Evolutionary conservation across 768 basidiomycete species (phyloP).

Genomic region (Tulasnella sp.): DNA sequence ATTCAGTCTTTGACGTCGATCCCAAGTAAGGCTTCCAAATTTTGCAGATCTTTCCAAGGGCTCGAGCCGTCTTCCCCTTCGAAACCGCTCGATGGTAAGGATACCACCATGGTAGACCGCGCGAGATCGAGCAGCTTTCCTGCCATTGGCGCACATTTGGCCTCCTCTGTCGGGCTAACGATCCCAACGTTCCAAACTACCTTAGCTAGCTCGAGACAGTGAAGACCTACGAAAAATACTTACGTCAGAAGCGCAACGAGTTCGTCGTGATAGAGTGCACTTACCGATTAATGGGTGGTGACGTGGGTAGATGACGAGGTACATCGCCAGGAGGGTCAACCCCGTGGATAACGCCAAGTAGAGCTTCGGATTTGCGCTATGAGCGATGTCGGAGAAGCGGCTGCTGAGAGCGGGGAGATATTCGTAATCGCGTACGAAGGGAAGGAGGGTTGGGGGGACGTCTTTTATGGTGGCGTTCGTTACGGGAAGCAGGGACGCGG

Average conservation of each 20-base stretch:
- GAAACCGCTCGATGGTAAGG: not conserved
- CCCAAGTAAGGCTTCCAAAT: not conserved
- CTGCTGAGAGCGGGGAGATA: conserved; percentile 64
- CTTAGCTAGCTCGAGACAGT: conserved; percentile 75
- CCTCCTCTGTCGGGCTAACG: not conserved
- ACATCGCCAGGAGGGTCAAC: conserved; percentile 63
- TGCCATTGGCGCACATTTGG: not conserved
- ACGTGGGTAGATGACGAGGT: conserved; percentile 68
- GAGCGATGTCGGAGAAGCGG: conserved; percentile 68
- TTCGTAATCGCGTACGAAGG: conserved; percentile 54
- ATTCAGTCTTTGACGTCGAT: not conserved
- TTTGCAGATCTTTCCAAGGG: not conserved
- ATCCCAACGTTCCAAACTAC: conserved; percentile 64
- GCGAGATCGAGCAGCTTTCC: not conserved
- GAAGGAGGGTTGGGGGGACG: conserved; percentile 49
- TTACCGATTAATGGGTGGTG: conserved; percentile 84
- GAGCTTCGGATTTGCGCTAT: conserved; percentile 57
- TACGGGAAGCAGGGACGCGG: not conserved
- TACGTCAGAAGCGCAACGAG: conserved; percentile 6
- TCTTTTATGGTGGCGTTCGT: conserved; percentile 21
- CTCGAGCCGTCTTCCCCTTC: not conserved
- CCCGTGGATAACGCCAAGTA: conserved; percentile 58
- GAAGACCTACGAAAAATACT: conserved; percentile 59
- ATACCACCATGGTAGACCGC: not conserved
- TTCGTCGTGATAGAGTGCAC: conserved; percentile 35